phyloP scores from a whole-genome alignment of 257 asterid genomes.

The Nyctanthes arbortristis region DNA sequence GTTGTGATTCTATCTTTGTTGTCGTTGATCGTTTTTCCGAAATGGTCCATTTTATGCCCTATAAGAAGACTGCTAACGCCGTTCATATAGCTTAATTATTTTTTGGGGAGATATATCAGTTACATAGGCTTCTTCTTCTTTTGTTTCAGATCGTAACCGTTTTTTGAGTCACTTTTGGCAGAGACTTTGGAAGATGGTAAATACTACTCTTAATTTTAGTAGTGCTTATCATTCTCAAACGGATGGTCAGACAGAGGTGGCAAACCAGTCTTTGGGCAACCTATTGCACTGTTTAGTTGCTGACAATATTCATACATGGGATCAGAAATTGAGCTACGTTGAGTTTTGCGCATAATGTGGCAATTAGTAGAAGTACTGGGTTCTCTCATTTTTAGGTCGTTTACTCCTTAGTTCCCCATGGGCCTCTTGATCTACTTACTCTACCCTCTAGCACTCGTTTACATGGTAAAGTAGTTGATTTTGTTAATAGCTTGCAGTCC shows the following conservation, averaged over 20 bases:
- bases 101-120: background rate
- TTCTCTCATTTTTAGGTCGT: conserved; percentile 9
- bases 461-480: background rate
- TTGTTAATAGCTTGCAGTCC: background rate
- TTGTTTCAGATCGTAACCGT: background rate
- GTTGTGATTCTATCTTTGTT: background rate
- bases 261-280: conserved; percentile 18
- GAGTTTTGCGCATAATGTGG: conserved; percentile 18
- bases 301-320: background rate
- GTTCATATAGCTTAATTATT: background rate
- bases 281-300: background rate
- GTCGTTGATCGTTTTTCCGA: conserved; percentile 1
- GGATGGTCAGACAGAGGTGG: conserved; percentile 22
- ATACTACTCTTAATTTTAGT: background rate
- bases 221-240: conserved; percentile 20
- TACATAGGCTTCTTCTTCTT: conserved; percentile 3
- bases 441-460: too few species aligned
- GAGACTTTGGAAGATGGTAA: conserved; percentile 1
- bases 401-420: background rate
- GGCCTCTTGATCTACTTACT: too few species aligned
- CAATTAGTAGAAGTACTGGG: background rate
- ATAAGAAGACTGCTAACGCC: background rate
- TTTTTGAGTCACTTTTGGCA: conserved; percentile 19
- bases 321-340: background rate
- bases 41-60: conserved; percentile 1